Conservation (phyloP, 1,139 yeast genomes). For the Magnusiomyces ingens region DNA sequence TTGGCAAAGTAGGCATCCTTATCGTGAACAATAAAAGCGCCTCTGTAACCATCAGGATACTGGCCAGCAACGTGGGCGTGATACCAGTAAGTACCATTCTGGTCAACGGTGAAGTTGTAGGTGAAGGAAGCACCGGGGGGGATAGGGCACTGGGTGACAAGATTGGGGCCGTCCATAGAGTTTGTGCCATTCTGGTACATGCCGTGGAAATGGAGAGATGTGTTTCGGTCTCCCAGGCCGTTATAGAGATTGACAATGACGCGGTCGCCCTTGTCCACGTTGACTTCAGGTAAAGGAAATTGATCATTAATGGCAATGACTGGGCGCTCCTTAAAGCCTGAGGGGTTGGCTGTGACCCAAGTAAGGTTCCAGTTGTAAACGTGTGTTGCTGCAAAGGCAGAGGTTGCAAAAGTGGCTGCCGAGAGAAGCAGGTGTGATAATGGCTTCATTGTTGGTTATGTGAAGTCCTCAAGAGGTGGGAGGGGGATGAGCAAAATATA, state of each 20-base stretch:
- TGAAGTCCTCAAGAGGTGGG: too few species aligned
- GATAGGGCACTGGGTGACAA: conserved; percentile 83
- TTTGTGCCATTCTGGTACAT: conserved; percentile 67
- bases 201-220: conserved; percentile 89
- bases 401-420: conserved; percentile 17
- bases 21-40: conserved; percentile 63
- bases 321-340: conserved; percentile 57
- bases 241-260: conserved; percentile 62
- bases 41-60: conserved; percentile 90
- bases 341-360: conserved; percentile 68
- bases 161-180: conserved; percentile 84
- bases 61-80: conserved; percentile 84
- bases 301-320: conserved; percentile 75
- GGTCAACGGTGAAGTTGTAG: conserved; percentile 76
- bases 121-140: conserved; percentile 66
- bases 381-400: conserved; percentile 48
- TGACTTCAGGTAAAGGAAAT: conserved; percentile 80
- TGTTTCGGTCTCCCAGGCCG: conserved; percentile 53
- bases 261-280: conserved; percentile 71
- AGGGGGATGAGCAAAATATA: too few species aligned
- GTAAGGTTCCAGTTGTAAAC: conserved; percentile 66
- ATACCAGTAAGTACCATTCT: conserved; percentile 90
- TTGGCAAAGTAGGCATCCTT: conserved; percentile 44
- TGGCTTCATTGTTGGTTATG: conserved; percentile 4
- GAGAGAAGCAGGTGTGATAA: conserved; percentile 5